Evolutionary conservation across 768 basidiomycete species (phyloP).

Genomic region (Trametes cingulata): DNA sequence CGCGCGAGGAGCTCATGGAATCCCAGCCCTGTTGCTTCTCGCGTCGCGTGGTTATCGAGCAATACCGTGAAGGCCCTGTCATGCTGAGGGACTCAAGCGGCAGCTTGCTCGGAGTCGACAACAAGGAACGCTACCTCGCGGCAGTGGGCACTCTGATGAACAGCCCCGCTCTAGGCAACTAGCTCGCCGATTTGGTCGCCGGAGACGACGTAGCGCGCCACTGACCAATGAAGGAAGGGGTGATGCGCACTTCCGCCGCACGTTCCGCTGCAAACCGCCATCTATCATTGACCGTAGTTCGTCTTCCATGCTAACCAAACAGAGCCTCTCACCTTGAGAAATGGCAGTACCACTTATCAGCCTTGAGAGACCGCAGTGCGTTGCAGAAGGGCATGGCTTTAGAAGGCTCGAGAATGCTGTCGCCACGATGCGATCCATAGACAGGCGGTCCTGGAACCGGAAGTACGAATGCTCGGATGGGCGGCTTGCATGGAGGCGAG

Average conservation of each 20-base stretch:
- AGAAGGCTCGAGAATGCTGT: not conserved
- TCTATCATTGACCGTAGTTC: slow-evolving; percentile 8
- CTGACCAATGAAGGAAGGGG: not conserved
- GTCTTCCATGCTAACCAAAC: slow-evolving; percentile 3
- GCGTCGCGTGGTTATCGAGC: no score
- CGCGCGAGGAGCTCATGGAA: not conserved
- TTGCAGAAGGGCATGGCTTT: not conserved
- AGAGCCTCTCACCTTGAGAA: not conserved
- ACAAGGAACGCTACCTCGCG: not conserved
- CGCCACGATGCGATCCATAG: not conserved
- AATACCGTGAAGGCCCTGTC: no score
- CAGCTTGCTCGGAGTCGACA: no score
- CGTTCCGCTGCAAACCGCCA: slow-evolving; percentile 1
- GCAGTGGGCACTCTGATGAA: not conserved
- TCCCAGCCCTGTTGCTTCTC: no score
- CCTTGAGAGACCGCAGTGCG: not conserved
- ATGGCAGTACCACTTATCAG: not conserved
- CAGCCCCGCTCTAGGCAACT: no score
- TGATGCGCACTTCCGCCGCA: slow-evolving; percentile 12
- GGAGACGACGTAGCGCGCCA: not conserved
- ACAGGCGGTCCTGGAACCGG: not conserved
- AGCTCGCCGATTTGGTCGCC: not conserved
- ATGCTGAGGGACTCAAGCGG: no score
- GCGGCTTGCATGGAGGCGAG: not conserved
- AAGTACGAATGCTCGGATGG: not conserved